Evolutionary conservation across 139 green algal species (phyloP).

Genomic region (Parachlorella kessleri): DNA sequence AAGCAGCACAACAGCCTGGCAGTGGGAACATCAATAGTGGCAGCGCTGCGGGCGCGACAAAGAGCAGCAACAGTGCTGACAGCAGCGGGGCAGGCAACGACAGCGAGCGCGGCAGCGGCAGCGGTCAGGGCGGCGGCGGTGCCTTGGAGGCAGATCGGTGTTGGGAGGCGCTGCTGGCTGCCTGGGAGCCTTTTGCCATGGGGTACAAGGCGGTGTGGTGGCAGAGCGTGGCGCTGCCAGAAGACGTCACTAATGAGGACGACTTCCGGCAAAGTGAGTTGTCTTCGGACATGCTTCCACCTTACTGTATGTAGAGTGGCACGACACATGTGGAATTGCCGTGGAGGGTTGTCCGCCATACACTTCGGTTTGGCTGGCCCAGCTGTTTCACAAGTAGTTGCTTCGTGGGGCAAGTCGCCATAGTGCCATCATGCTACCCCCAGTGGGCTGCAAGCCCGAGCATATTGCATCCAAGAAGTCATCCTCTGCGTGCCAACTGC

Average conservation of each 20-base stretch:
- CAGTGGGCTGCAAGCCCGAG: too few relatives aligned
- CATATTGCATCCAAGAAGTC: too few relatives aligned
- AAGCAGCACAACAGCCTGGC: too few relatives aligned
- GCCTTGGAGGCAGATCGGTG: not conserved
- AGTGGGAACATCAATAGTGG: too few relatives aligned
- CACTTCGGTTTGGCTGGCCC: too few relatives aligned
- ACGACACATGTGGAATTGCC: too few relatives aligned
- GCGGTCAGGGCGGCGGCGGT: constrained; percentile 1
- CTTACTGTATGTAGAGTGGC: too few relatives aligned
- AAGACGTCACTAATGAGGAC: constrained; percentile 35
- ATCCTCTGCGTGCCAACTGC: too few relatives aligned
- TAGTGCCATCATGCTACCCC: too few relatives aligned
- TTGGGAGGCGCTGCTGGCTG: constrained; percentile 53
- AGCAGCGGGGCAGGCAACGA: not conserved
- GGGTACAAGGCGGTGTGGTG: constrained; percentile 90
- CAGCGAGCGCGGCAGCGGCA: not conserved
- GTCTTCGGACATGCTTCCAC: not conserved
- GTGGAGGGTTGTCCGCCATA: too few relatives aligned
- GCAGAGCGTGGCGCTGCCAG: constrained; percentile 74
- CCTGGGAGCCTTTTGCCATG: constrained; percentile 74
- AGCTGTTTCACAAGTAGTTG: too few relatives aligned
- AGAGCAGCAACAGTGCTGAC: not conserved
- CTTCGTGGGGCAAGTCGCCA: too few relatives aligned
- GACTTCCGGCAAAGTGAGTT: constrained; percentile 24
- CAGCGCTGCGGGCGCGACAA: not conserved